Conservation (phyloP, 202 grass and related monocot genomes). For the Digitaria exilis region DNA sequence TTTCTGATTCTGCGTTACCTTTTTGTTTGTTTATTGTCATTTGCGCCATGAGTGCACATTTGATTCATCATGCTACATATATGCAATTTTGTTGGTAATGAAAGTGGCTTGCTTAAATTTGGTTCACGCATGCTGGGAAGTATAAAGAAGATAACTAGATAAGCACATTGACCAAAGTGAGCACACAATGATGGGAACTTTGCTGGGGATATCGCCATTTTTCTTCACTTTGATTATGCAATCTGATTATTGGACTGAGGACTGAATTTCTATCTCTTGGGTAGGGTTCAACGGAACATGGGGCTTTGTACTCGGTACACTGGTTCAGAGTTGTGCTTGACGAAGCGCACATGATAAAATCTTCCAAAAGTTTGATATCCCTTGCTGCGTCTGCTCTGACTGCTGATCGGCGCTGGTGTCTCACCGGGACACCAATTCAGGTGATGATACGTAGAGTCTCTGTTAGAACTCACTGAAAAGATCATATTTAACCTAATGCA, state of each 20-base stretch:
- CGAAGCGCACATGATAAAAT: conserved; percentile 94
- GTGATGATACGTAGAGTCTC: conserved; percentile 38
- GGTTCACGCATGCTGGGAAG: neutral
- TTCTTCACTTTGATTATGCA: conserved; percentile 30
- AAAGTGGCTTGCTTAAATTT: conserved; percentile 25
- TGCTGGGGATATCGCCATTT: neutral
- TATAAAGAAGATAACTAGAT: conserved; percentile 5
- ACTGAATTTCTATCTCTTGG: conserved; percentile 32
- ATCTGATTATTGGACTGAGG: conserved; percentile 40
- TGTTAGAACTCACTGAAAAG: conserved; percentile 21
- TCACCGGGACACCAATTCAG: conserved; percentile 98
- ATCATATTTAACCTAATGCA: conserved; percentile 3
- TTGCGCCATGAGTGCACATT: neutral
- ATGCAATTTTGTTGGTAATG: conserved; percentile 20
- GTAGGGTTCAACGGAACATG: conserved; percentile 71
- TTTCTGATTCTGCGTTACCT: neutral
- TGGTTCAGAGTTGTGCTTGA: conserved; percentile 98
- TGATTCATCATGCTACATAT: conserved; percentile 7
- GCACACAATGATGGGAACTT: neutral
- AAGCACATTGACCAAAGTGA: neutral
- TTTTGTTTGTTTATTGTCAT: conserved; percentile 13
- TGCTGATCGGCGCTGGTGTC: conserved; percentile 95
- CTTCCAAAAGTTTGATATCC: conserved; percentile 86
- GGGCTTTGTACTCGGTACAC: conserved; percentile 69
- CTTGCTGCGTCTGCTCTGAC: conserved; percentile 70